Evolutionary conservation across 1,139 yeast genomes (phyloP).

Genomic region (Yamadazyma diospyri): DNA sequence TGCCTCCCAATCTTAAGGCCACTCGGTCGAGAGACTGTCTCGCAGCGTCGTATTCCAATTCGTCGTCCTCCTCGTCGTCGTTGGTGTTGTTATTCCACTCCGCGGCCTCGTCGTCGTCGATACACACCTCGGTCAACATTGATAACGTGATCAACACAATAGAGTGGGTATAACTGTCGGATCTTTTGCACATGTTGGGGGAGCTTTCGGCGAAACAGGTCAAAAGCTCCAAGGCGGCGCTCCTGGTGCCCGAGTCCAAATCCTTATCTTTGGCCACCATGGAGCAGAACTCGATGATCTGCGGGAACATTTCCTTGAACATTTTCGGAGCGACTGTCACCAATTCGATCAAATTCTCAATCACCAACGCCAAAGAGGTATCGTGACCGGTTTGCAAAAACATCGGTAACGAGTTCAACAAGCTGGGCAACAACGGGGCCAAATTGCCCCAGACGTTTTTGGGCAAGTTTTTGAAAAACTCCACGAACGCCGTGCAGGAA

Average conservation of each 20-base stretch:
- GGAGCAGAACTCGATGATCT: conserved; percentile 79
- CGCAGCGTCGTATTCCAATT: conserved; percentile 85
- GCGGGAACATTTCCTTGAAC: conserved; percentile 86
- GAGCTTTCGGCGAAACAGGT: conserved; percentile 91
- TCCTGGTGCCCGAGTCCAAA: conserved; percentile 72
- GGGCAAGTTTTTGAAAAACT: conserved; percentile 80
- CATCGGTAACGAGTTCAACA: conserved; percentile 84
- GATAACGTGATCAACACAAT: conserved; percentile 73
- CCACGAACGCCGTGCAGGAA: conserved; percentile 88
- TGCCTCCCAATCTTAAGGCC: conserved; percentile 79
- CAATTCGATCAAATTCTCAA: conserved; percentile 83
- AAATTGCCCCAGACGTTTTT: conserved; percentile 73
- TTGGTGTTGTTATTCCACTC: conserved; percentile 85
- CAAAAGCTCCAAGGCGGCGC: conserved; percentile 82
- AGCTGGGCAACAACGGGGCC: conserved; percentile 74
- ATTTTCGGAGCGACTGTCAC: conserved; percentile 93
- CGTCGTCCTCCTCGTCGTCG: conserved; percentile 79
- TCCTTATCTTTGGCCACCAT: conserved; percentile 79
- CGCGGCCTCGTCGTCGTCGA: conserved; percentile 81
- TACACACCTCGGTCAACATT: conserved; percentile 91
- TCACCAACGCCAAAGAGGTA: conserved; percentile 76
- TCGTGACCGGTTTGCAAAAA: conserved; percentile 78
- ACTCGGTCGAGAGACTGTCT: conserved; percentile 92
- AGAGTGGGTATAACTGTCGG: conserved; percentile 65
- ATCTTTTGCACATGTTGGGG: conserved; percentile 90